These are phyloP conservation scores for Aspergillus sp. DNA, from an alignment of 2,329 filamentous ascomycete species.

Conservation along the genomic window DNA sequence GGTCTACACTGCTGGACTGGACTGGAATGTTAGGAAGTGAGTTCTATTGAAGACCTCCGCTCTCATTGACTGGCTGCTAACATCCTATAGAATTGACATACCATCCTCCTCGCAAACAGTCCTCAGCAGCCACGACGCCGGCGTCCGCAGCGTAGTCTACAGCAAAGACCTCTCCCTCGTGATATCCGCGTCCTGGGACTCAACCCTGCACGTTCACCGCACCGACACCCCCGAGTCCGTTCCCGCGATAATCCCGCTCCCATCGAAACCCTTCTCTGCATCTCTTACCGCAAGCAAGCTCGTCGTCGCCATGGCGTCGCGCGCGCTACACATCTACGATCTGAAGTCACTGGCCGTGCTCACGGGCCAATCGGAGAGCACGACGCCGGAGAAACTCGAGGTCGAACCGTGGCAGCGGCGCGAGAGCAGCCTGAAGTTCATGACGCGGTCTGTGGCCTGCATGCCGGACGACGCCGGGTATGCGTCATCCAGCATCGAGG, in stretches of 20 bases:
- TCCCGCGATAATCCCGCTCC: conserved; percentile 60
- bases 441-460: conserved; percentile 84
- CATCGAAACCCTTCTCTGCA: conserved; percentile 81
- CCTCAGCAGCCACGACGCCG: conserved; percentile 67
- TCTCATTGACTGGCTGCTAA: conserved; percentile 5
- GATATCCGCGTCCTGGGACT: conserved; percentile 89
- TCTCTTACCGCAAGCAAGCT: conserved; percentile 70
- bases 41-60: conserved; percentile 8
- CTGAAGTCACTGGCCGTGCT: conserved; percentile 56
- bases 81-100: conserved; percentile 54
- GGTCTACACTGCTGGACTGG: conserved; percentile 77
- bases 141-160: conserved; percentile 78
- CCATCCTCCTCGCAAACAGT: conserved; percentile 61
- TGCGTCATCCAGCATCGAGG: conserved; percentile 85
- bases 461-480: conserved; percentile 97
- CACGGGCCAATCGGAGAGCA: conserved; percentile 38
- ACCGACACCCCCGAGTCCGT: conserved; percentile 36
- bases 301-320: conserved; percentile 90
- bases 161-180: conserved; percentile 66
- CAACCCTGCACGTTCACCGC: conserved; percentile 75
- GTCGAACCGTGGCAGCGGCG: conserved; percentile 83
- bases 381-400: conserved; percentile 35
- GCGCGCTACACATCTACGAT: conserved; percentile 92
- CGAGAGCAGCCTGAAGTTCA: conserved; percentile 91
- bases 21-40: conserved; percentile 73